Conservation (phyloP, 768 basidiomycete genomes). For the Rhodotorula diobovata region DNA sequence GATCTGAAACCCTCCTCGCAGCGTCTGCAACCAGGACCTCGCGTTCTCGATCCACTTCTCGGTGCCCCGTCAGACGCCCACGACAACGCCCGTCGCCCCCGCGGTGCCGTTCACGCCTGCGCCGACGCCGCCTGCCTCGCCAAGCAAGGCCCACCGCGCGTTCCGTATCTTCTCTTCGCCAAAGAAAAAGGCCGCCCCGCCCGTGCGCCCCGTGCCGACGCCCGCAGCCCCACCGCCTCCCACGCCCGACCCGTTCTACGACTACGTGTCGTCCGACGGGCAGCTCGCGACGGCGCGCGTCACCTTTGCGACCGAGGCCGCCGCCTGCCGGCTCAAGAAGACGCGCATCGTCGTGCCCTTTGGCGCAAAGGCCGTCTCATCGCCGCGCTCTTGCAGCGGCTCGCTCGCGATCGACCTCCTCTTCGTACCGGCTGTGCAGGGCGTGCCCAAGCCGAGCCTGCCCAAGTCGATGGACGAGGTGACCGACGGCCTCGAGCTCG, state of each 20-base stretch:
- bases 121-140: conserved; percentile 63
- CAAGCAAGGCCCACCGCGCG: conserved; percentile 52
- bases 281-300: conserved; percentile 82
- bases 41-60: conserved; percentile 90
- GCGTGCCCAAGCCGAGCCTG: conserved; percentile 67
- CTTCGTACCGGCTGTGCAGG: conserved; percentile 81
- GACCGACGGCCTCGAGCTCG: conserved; percentile 75
- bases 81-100: conserved; percentile 43
- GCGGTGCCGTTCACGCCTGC: conserved; percentile 43
- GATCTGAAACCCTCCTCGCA: conserved; percentile 44
- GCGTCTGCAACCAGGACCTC: conserved; percentile 88
- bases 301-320: conserved; percentile 78
- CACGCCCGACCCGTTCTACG: conserved; percentile 66
- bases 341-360: conserved; percentile 73
- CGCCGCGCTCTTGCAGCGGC: conserved; percentile 47
- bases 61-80: conserved; percentile 65
- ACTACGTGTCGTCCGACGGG: conserved; percentile 77
- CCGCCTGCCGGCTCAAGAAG: conserved; percentile 74
- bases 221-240: conserved; percentile 47
- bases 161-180: conserved; percentile 51
- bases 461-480: conserved; percentile 93
- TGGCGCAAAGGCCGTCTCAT: conserved; percentile 47
- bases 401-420: conserved; percentile 65
- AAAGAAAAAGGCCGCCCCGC: conserved; percentile 46
- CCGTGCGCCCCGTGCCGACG: conserved; percentile 16